A percentile compares a stretch with the other conserved stretches of the same genome.
These are phyloP conservation scores for Gynostemma pentaphyllum DNA, from an alignment of 306 rosid genomes.

Conservation along the genomic window DNA sequence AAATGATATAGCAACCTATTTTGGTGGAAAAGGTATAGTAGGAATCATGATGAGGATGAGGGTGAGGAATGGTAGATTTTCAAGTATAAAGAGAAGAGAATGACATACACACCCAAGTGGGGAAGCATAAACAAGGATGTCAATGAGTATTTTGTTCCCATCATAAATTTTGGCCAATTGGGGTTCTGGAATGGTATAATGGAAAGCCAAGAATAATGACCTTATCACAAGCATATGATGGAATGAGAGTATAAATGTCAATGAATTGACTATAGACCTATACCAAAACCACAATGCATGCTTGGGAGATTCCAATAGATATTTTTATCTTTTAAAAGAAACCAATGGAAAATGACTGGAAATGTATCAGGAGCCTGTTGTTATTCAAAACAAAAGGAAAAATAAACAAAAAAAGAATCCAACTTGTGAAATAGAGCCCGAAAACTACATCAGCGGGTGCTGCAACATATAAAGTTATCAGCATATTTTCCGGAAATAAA, in stretches of 20 bases:
- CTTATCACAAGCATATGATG: slow-evolving; percentile 3
- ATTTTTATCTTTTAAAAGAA: not conserved
- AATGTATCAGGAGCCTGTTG: not conserved
- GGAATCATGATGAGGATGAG: no score
- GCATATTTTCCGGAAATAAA: not conserved
- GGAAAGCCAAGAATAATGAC: not conserved
- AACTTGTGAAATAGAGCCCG: not conserved
- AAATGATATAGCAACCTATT: no score
- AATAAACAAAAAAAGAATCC: not conserved
- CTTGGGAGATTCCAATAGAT: slow-evolving; percentile 3
- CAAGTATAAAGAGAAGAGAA: not conserved
- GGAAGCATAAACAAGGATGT: not conserved
- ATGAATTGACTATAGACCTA: not conserved
- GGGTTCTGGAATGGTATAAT: not conserved
- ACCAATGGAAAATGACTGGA: not conserved
- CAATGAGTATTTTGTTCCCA: not conserved
- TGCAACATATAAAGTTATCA: not conserved
- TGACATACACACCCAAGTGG: not conserved
- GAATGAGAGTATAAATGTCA: not conserved
- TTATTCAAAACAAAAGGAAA: not conserved
- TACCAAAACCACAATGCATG: not conserved
- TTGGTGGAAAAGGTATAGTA: no score
- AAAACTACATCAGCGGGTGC: not conserved
- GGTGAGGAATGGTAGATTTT: not conserved
- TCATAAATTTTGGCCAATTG: not conserved